Evolutionary conservation across 495 filamentous ascomycete species (phyloP).

Genomic region (Neurospora sp.): DNA sequence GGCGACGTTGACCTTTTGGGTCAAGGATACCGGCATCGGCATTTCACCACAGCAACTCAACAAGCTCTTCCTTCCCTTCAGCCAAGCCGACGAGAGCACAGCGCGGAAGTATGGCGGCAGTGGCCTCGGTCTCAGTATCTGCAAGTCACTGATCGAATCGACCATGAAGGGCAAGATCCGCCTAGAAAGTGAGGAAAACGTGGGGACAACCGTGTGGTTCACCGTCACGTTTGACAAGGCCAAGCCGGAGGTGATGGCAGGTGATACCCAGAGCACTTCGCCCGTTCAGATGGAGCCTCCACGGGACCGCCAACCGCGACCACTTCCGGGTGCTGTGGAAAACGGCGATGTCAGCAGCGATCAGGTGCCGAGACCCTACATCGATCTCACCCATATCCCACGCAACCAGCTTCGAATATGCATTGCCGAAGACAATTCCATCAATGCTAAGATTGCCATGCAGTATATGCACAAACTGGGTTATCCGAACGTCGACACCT

Average conservation of each 20-base stretch:
- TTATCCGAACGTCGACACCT: constrained; percentile 68
- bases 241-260: constrained; percentile 36
- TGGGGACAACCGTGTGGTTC: constrained; percentile 81
- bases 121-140: constrained; percentile 83
- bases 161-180: constrained; percentile 78
- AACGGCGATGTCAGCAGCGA: neutral
- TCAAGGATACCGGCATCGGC: constrained; percentile 85
- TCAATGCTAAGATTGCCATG: constrained; percentile 86
- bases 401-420: constrained; percentile 72
- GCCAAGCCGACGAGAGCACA: constrained; percentile 79
- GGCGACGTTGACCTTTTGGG: constrained; percentile 70
- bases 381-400: constrained; percentile 56
- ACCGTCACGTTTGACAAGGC: constrained; percentile 75
- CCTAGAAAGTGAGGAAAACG: constrained; percentile 64
- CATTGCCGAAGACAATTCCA: constrained; percentile 86
- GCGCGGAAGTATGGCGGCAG: constrained; percentile 84
- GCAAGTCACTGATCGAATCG: constrained; percentile 88
- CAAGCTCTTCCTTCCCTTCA: constrained; percentile 84
- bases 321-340: neutral
- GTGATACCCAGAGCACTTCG: constrained; percentile 37
- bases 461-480: constrained; percentile 79
- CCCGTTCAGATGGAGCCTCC: constrained; percentile 33
- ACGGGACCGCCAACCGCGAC: constrained; percentile 46
- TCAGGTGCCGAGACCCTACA: constrained; percentile 35
- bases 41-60: constrained; percentile 71